A percentile compares a stretch with the other conserved stretches of the same genome.
Conservation (phyloP, 768 basidiomycete species). For the Hemileccinum rubropunctum region DNA sequence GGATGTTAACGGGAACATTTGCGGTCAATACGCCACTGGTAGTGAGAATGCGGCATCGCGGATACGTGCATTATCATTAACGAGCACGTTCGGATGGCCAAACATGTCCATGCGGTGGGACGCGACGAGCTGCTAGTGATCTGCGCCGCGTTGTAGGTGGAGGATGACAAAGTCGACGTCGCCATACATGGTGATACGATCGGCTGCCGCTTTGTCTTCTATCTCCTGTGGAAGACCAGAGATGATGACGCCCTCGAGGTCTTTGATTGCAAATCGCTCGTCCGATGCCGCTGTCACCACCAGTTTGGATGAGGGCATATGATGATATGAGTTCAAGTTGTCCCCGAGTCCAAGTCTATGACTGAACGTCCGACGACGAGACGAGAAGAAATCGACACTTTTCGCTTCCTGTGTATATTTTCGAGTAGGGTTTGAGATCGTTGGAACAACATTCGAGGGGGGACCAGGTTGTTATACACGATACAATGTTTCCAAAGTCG, state of each 20-base stretch:
- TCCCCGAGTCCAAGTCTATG: constrained; percentile 1
- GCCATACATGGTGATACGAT: constrained; percentile 40
- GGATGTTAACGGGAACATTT: constrained; percentile 31
- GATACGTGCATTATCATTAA: constrained; percentile 45
- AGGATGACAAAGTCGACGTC: constrained; percentile 33
- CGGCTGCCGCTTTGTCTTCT: constrained; percentile 49
- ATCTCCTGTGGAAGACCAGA: constrained; percentile 55
- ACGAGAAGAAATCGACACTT: constrained; percentile 26
- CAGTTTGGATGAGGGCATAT: constrained; percentile 23
- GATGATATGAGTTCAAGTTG: too few species aligned
- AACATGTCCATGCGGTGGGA: constrained; percentile 44
- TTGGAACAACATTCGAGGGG: constrained; percentile 5
- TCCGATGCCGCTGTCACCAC: constrained; percentile 51
- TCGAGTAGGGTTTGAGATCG: too few species aligned
- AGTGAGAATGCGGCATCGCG: too few species aligned
- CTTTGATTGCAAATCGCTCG: constrained; percentile 49
- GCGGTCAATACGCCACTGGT: constrained; percentile 1
- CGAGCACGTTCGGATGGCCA: constrained; percentile 50
- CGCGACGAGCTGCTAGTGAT: constrained; percentile 45
- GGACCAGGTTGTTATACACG: too few species aligned
- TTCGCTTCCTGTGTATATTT: constrained; percentile 50
- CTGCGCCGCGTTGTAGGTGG: constrained; percentile 42
- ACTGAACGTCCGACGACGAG: constrained; percentile 8
- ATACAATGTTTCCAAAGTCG: background rate
- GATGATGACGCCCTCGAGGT: constrained; percentile 49